A percentile compares a stretch with the other conserved stretches of the same genome.
phyloP scores from a whole-genome alignment of 164 flowering plant genomes.

The Liriodendron chinense region DNA sequence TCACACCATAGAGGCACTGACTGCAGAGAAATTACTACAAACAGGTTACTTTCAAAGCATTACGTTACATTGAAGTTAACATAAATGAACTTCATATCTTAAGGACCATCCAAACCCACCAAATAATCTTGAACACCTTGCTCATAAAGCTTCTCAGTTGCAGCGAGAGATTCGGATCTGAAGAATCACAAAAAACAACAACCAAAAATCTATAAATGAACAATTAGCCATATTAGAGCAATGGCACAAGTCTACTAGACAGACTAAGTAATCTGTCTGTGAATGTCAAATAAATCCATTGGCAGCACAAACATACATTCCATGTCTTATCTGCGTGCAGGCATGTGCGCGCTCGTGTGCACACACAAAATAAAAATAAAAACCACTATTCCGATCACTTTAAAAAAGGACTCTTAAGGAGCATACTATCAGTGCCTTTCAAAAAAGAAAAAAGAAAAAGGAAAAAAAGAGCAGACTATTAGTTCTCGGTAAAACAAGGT shows the following conservation, averaged over 20 bases:
- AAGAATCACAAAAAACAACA: conserved; percentile 11
- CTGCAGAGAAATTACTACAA: conserved; percentile 42
- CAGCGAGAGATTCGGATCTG: conserved; percentile 51
- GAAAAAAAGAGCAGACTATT: too few species aligned
- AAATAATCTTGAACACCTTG: conserved; percentile 75
- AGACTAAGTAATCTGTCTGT: too few species aligned
- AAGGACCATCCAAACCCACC: conserved; percentile 39
- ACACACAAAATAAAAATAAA: too few species aligned
- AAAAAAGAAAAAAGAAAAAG: too few species aligned
- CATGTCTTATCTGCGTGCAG: too few species aligned
- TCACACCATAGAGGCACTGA: conserved; percentile 90
- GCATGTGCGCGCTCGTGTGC: too few species aligned
- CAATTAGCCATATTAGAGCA: neutral
- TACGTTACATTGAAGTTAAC: neutral
- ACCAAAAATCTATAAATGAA: neutral
- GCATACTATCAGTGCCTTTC: too few species aligned
- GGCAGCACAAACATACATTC: too few species aligned
- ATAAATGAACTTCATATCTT: neutral
- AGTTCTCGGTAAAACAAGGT: too few species aligned
- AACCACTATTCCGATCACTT: too few species aligned
- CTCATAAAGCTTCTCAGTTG: conserved; percentile 69
- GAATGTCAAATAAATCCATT: too few species aligned
- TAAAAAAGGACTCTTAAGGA: too few species aligned
- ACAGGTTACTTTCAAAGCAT: neutral
- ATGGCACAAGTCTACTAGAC: neutral